Evolutionary conservation across 2,329 filamentous ascomycete species (phyloP).

Genomic region (Didymella keratinophila): DNA sequence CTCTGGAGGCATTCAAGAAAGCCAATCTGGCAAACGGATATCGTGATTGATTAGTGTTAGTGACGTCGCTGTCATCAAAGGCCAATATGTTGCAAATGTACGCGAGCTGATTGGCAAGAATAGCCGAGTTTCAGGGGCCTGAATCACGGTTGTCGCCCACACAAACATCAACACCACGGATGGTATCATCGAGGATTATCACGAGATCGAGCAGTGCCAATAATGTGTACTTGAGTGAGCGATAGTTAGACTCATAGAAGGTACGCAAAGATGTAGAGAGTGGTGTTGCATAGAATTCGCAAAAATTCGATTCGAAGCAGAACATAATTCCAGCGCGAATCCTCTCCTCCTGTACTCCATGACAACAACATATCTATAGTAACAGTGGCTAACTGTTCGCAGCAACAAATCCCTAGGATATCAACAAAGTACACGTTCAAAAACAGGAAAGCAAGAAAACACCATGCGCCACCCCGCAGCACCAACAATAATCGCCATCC

Average conservation of each 20-base stretch:
- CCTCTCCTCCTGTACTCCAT: too few species aligned
- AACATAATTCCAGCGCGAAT: background rate
- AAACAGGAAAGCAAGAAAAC: background rate
- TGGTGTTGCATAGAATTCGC: background rate
- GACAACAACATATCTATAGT: background rate
- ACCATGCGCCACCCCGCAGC: slow-evolving; percentile 49
- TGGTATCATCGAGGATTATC: background rate
- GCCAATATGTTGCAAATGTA: background rate
- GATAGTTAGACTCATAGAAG: background rate
- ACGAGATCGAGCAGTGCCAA: background rate
- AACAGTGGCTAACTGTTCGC: background rate
- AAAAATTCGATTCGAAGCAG: background rate
- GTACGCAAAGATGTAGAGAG: background rate
- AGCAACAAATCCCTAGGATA: background rate
- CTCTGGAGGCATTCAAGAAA: background rate
- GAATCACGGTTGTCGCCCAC: background rate
- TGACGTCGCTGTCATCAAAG: background rate
- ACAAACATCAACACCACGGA: slow-evolving; percentile 4
- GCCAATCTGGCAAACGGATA: background rate
- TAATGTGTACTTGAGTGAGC: background rate
- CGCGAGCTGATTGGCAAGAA: slow-evolving; percentile 12
- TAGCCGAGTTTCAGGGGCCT: slow-evolving; percentile 4
- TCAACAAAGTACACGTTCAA: background rate
- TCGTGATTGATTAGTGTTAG: background rate
- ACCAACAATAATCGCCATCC: slow-evolving; percentile 42